A percentile compares a stretch with the other conserved stretches of the same genome.
These are phyloP conservation scores for Quercus lobata DNA, from an alignment of 331 rosid species.

Conservation along the genomic window DNA sequence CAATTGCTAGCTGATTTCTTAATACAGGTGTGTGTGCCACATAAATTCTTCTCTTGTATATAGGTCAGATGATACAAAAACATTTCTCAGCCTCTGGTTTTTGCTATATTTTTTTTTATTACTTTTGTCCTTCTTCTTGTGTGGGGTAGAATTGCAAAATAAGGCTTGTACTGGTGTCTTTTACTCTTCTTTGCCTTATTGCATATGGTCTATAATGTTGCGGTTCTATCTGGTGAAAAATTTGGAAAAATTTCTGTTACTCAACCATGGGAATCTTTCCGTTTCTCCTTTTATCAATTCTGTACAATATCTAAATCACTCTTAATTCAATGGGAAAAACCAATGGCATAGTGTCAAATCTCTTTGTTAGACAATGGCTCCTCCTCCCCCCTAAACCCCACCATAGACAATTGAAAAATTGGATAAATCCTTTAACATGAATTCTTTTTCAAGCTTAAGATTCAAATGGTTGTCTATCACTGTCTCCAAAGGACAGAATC, in stretches of 20 bases:
- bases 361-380: not conserved
- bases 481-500: slow-evolving; percentile 26
- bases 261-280: slow-evolving; percentile 1
- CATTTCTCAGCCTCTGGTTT: slow-evolving; percentile 30
- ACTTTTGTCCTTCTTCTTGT: slow-evolving; percentile 17
- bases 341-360: not conserved
- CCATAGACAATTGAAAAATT: slow-evolving; percentile 18
- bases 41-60: slow-evolving; percentile 31
- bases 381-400: not conserved
- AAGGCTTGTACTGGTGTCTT: slow-evolving; percentile 29
- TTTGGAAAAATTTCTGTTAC: not conserved
- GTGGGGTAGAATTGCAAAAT: slow-evolving; percentile 37
- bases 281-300: not conserved
- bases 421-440: slow-evolving; percentile 3
- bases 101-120: slow-evolving; percentile 22
- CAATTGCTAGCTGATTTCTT: slow-evolving; percentile 9
- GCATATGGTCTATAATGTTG: slow-evolving; percentile 26
- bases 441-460: slow-evolving; percentile 22
- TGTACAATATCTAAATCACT: not conserved
- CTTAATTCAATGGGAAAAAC: not conserved
- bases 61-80: slow-evolving; percentile 21
- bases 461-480: slow-evolving; percentile 29
- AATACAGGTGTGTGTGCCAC: slow-evolving; percentile 35
- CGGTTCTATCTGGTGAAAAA: slow-evolving; percentile 19
- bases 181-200: slow-evolving; percentile 16